Conservation (phyloP, 106 monocot species). For the Dendrobium officinale region DNA sequence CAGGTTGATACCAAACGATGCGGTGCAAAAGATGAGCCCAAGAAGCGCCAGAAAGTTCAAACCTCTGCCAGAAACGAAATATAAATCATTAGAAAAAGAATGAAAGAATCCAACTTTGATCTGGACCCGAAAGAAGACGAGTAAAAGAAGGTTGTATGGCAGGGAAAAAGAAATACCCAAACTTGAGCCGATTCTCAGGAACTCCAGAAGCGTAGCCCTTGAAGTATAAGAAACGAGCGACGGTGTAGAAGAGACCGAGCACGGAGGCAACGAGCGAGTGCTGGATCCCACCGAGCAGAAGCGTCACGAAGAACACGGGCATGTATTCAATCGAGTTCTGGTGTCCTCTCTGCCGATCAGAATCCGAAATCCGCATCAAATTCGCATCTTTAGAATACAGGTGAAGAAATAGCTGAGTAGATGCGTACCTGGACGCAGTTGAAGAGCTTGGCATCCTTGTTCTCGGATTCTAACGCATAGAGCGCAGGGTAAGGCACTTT, state of each 20-base stretch:
- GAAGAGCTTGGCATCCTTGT: conserved; percentile 91
- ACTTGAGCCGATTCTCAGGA: conserved; percentile 65
- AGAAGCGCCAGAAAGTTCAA: conserved; percentile 42
- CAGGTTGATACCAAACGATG: conserved; percentile 43
- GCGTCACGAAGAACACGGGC: conserved; percentile 70
- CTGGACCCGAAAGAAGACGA: background rate
- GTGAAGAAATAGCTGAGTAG: background rate
- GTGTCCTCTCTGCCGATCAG: conserved; percentile 64
- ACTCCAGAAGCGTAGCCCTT: conserved; percentile 80
- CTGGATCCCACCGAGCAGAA: conserved; percentile 70
- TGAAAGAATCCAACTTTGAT: conserved; percentile 1
- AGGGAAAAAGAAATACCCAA: conserved; percentile 30
- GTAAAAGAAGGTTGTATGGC: background rate
- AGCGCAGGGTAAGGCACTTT: conserved; percentile 80
- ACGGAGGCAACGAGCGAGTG: conserved; percentile 47
- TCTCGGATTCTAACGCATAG: conserved; percentile 78
- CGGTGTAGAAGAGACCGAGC: conserved; percentile 49
- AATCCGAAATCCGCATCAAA: background rate
- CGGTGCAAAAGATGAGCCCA: conserved; percentile 46
- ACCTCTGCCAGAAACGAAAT: conserved; percentile 28
- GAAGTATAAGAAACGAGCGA: conserved; percentile 88
- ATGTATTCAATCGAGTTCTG: conserved; percentile 90
- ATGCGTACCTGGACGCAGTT: conserved; percentile 74
- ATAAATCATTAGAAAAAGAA: background rate
- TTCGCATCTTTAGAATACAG: background rate